Evolutionary conservation across 2,329 filamentous ascomycete species (phyloP), one percentile per base, ranked within the genome.

Genomic region (Geoglossum cookeanum): DNA sequence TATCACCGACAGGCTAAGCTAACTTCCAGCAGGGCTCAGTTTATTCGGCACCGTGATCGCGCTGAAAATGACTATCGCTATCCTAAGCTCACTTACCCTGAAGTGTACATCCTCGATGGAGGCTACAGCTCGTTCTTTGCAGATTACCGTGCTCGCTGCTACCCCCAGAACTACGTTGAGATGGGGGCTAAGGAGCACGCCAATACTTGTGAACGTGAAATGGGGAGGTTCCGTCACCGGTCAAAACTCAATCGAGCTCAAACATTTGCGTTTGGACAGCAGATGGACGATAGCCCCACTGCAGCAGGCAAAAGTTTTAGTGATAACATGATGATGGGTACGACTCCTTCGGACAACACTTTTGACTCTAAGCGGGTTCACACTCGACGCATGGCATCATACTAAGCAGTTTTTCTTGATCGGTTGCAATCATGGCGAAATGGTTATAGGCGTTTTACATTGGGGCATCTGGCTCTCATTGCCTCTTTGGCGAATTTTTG

Each of bases 61-160:
- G 81, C 82, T 42, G 76, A 82, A 66, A 98, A 98, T 69, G 81
- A 82, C 57, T 87, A 92, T 68, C 78, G 79, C 62, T 98, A 97
- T 67, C 92, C 92, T 17, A 79, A 77, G 59, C 80, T 98, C 60
- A 89, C 84, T n/a, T 98, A 94, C 66, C 92, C 92, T 1, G 92
- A 98, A 69, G 83, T 97, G 62, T 98, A 98, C 70, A 95, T 98
- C 64, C 76, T 98, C 45, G 89, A 97, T 62, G 92, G 92, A 60
- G 92, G 92, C 48, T 98, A 98, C 74, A 95, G 89, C 69, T 82
- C 82, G 32, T 98, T 98, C 75, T 98, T 91, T 69, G 74, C 79
- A 29, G 76, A 87, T 61, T 82, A 95, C 68, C 82, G 83, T 56
- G 73, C 78, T 52, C 82, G 90, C 60, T 98, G 92, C 75, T 92